Evolutionary conservation across 1,284 basidiomycete genomes (phyloP).

Genomic region (Cryptococcus amylolentus): DNA sequence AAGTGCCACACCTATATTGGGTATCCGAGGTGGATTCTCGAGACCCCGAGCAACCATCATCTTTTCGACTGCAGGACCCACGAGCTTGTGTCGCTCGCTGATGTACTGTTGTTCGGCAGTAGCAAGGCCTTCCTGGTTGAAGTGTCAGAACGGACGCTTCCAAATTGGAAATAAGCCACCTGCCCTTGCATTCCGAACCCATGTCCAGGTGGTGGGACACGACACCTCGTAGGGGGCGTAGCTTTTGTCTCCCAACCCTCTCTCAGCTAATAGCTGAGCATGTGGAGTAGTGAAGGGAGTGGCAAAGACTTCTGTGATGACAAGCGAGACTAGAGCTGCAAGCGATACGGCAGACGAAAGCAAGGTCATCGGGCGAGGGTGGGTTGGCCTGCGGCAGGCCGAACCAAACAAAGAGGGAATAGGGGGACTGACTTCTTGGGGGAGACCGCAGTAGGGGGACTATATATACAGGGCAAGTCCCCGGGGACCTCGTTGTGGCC

Average conservation of each 20-base stretch:
- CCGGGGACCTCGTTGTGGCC: too few relatives aligned
- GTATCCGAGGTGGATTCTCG: constrained; percentile 39
- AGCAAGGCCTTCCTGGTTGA: constrained; percentile 23
- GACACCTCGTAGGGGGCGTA: constrained; percentile 45
- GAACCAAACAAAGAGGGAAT: too few relatives aligned
- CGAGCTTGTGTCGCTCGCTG: constrained; percentile 19
- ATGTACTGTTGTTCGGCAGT: constrained; percentile 36
- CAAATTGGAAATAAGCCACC: constrained; percentile 5
- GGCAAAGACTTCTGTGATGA: not conserved
- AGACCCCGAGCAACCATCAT: constrained; percentile 29
- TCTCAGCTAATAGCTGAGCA: not conserved
- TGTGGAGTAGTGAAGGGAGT: not conserved
- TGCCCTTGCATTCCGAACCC: constrained; percentile 41
- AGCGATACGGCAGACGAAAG: too few relatives aligned
- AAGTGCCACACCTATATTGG: constrained; percentile 49
- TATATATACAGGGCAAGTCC: too few relatives aligned
- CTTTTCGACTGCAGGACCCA: constrained; percentile 28
- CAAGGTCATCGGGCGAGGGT: too few relatives aligned
- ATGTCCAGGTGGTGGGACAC: constrained; percentile 39
- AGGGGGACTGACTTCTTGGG: too few relatives aligned
- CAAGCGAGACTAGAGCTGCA: too few relatives aligned
- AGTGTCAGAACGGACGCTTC: too few relatives aligned
- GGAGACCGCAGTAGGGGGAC: too few relatives aligned
- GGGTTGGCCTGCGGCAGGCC: too few relatives aligned
- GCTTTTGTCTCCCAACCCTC: constrained; percentile 13